Base-by-base conservation (phyloP, 2,329 filamentous ascomycete species). In the Chaetothyriales sp. region DNA sequence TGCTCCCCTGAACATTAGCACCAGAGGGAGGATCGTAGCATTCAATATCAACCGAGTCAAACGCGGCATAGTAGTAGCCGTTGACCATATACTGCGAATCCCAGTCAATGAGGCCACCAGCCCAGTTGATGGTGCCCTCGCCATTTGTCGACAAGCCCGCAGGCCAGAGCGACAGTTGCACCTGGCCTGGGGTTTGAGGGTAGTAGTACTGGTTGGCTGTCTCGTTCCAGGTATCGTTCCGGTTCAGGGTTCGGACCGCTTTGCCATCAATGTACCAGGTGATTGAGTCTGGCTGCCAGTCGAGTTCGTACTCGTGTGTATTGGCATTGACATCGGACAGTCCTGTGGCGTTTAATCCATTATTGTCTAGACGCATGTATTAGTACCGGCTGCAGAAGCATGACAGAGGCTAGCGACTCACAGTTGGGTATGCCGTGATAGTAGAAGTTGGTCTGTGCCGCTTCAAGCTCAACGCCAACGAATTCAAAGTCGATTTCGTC, bases 401-500 rank as follows among this genome's bases (percentile, higher is more conserved):
- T 32, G 39, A 36, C 43, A 39, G 15, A 18, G 6, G 1, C 44
- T 26, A 26, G 18, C 2, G 43, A 72, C 86, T 73, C 74, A 94
- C 87, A 96, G 66, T 90, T 76, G 42, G 86, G 83, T 56, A 95
- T 83, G 63, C 92, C 92, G 71, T 95, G 89, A 71, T 84, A 95
- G 71, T 95, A 98, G 74, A 81, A 98, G 73, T 98, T 98, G 65
- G 88, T 92, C 73, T 98, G 89, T 18, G 84, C 86, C 55, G 76
- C 78, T 46, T 73, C 64, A 55, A 94, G 73, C 63, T 95, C 86
- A 44, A 77, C 77, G 58, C 92, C 92, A 50, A 98, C 78, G 66
- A 84, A 96, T 67, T 98, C 92, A 65, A 87, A 96, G 71, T 98
- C 92, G 62, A 98, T 95, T 69, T 98, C 92, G 64, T 98, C 92